Base-by-base conservation (phyloP, 176 grass and related monocot species). In the Poa annua region DNA sequence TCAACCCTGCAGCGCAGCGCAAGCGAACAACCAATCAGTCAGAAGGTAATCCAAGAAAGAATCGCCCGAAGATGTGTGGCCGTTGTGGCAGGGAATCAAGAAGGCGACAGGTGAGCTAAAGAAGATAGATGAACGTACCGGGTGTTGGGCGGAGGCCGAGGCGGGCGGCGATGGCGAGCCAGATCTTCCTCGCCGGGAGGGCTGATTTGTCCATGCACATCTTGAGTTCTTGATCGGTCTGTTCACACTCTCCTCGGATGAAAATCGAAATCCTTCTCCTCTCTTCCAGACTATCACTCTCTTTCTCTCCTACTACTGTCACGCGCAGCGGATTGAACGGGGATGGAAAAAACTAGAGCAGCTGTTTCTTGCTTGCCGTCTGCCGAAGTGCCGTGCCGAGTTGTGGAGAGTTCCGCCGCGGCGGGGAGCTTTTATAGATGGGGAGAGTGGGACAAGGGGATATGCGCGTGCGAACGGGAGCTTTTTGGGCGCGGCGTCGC, bases 141-240 rank as follows among this genome's bases (percentile, higher is more conserved):
- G 80, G 77, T 65, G 84, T 88, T 68, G 82, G 74, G 10, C 82
- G 93, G 79, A 92, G 78, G 11, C 87, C 75, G 49, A 95, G 68
- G 48, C 83, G 82, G 2, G 88, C 22, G 20, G 83, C 85, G 41
- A 95, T 36, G 65, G 79, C 85, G 81, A 90, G 79, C 88, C 87
- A 92, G 26, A 92, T 81, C 88, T 88, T 80, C 75, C 82, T 95
- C 56, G 81, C 81, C 74, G 82, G 80, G 69, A 90, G 81, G 22
- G 82, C 82, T 10, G 87, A 79, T 83, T 81, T 16, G 56, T 87
- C 83, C 85, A 85, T 77, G 65, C 88, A 88, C 83, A 88, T 88
- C 75, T 86, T 88, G 35, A 0, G 13, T 17, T 47, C 44, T 54
- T 16, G 8, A 74, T 48, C 56, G 49, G 13, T 36, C 49, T 15